Percentiles rank a stretch among this genome's conserved stretches.
These are phyloP conservation scores for Purshia tridentata DNA, from an alignment of 306 rosid species.

Conservation along the genomic window DNA sequence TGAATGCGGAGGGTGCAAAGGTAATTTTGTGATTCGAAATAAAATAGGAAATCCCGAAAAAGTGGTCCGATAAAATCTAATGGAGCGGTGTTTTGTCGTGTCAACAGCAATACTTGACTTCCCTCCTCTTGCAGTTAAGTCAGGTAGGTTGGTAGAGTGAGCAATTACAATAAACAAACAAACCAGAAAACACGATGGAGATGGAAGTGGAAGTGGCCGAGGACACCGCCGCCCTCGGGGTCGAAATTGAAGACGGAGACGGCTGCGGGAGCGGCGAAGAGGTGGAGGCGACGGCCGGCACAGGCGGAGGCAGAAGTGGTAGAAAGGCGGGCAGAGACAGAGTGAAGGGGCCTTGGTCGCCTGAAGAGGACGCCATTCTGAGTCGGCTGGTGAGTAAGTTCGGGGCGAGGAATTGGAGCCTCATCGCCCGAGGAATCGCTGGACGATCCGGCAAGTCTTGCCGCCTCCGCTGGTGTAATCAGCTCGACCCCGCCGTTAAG, in stretches of 20 bases:
- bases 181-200: background rate
- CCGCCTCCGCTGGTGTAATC: constrained; percentile 95
- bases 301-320: constrained; percentile 21
- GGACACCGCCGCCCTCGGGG: constrained; percentile 13
- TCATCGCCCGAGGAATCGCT: constrained; percentile 83
- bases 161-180: background rate
- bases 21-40: background rate
- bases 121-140: constrained; percentile 35
- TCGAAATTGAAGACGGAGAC: constrained; percentile 19
- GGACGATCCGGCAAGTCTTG: constrained; percentile 97
- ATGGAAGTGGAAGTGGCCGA: constrained; percentile 41
- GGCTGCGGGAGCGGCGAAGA: constrained; percentile 56
- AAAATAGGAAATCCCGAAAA: constrained; percentile 26
- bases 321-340: constrained; percentile 39
- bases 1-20: background rate
- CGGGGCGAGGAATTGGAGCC: constrained; percentile 91
- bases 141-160: constrained; percentile 20
- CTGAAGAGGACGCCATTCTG: constrained; percentile 80
- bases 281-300: constrained; percentile 34
- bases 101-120: background rate
- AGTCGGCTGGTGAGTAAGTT: constrained; percentile 81
- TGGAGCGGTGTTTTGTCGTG: background rate
- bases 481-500: constrained; percentile 89
- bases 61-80: constrained; percentile 32
- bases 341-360: constrained; percentile 95